Evolutionary conservation across 495 filamentous ascomycete genomes (phyloP).

Genomic region (Penicilliopsis zonata): DNA sequence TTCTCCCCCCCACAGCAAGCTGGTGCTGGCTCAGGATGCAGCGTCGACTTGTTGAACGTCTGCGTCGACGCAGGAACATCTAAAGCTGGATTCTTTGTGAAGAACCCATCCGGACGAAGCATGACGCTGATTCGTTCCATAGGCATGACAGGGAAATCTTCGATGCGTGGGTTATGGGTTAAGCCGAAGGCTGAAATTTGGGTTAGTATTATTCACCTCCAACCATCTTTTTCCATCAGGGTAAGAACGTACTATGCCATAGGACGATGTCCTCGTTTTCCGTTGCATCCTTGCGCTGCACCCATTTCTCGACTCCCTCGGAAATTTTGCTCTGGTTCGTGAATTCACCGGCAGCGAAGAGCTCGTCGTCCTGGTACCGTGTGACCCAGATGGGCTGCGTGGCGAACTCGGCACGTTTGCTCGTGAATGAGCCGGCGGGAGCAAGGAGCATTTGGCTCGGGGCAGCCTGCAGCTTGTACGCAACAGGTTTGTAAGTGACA

Average conservation of each 20-base stretch:
- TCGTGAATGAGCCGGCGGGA: constrained; percentile 54
- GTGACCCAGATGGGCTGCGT: constrained; percentile 78
- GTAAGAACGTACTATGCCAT: constrained; percentile 28
- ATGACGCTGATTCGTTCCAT: constrained; percentile 32
- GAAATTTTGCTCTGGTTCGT: constrained; percentile 73
- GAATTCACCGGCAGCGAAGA: constrained; percentile 74
- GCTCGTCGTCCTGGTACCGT: constrained; percentile 63
- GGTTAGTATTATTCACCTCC: too few species aligned
- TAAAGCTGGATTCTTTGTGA: constrained; percentile 60
- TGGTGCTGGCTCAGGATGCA: constrained; percentile 23
- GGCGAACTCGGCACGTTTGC: constrained; percentile 68
- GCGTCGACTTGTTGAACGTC: constrained; percentile 25
- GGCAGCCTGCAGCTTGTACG: constrained; percentile 64
- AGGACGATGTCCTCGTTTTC: constrained; percentile 35
- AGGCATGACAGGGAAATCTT: constrained; percentile 61
- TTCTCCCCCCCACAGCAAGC: constrained; percentile 19
- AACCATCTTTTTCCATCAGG: too few species aligned
- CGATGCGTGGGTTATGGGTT: constrained; percentile 45
- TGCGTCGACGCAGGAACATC: constrained; percentile 44
- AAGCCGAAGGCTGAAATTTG: constrained; percentile 53
- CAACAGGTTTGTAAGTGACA: constrained; percentile 63
- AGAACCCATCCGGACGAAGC: constrained; percentile 68
- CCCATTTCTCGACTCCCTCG: constrained; percentile 27
- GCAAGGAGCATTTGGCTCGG: constrained; percentile 73
- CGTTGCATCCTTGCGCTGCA: constrained; percentile 32